Evolutionary conservation across 352 stramenopile species (phyloP).

Genomic region (Phytophthora melonis): DNA sequence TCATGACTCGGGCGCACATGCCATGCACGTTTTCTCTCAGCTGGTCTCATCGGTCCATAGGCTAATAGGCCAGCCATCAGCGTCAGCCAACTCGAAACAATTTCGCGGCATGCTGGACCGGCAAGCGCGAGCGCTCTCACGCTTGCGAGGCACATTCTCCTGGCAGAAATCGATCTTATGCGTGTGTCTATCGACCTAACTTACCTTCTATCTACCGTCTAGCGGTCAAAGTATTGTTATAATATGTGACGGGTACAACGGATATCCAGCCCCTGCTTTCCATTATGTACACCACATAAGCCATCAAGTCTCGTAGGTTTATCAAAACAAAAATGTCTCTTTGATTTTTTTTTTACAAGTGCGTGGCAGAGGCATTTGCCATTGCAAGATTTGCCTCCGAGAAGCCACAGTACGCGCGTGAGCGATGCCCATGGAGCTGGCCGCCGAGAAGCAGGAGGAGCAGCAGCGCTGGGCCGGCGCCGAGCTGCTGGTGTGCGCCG

Average conservation of each 20-base stretch:
- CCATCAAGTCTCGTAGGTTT: no score
- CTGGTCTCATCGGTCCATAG: not conserved
- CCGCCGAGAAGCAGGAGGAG: constrained; percentile 34
- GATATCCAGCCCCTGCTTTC: no score
- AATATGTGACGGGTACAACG: no score
- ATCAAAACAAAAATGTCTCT: no score
- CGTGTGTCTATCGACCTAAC: not conserved
- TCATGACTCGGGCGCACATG: no score
- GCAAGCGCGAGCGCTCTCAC: no score
- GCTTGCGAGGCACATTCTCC: not conserved
- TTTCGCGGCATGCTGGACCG: not conserved
- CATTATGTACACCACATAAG: no score
- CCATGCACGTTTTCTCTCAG: not conserved
- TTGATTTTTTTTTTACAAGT: not conserved
- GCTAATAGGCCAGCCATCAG: not conserved
- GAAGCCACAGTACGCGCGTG: no score
- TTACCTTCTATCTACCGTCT: no score
- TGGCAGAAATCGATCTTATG: not conserved
- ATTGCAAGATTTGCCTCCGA: constrained; percentile 1
- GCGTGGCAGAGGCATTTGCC: constrained; percentile 11
- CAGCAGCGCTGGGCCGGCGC: constrained; percentile 61
- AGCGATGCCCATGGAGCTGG: constrained; percentile 23
- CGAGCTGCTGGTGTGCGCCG: constrained; percentile 70
- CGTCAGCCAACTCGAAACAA: not conserved
- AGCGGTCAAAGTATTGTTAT: no score